These are phyloP conservation scores for Colletotrichum magnum DNA, from an alignment of 2,329 filamentous ascomycete species.

Conservation along the genomic window DNA sequence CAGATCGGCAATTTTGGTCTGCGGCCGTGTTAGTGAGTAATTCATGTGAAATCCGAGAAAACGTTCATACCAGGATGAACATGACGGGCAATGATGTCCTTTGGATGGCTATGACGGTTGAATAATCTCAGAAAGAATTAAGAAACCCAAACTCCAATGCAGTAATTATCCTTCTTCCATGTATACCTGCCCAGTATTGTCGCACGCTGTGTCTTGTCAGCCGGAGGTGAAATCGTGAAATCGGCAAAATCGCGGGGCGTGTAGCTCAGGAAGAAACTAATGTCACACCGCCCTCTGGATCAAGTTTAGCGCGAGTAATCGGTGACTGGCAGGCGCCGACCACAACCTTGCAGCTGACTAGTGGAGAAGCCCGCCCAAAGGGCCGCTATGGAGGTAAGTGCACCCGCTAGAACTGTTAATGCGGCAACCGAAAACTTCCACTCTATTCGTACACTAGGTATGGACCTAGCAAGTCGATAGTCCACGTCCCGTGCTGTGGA, in stretches of 20 bases:
- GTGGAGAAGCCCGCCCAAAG: no score
- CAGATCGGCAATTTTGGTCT: constrained; percentile 95
- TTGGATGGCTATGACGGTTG: neutral
- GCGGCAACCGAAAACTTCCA: no score
- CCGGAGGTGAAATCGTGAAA: constrained; percentile 15
- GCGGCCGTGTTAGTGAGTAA: constrained; percentile 36
- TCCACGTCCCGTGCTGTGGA: no score
- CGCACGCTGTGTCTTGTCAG: constrained; percentile 1
- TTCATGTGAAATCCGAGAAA: neutral
- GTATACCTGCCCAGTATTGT: neutral
- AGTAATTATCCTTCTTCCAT: constrained; percentile 20
- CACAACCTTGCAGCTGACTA: constrained; percentile 9
- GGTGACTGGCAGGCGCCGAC: neutral
- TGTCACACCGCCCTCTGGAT: constrained; percentile 29
- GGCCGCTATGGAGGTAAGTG: no score
- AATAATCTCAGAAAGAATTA: neutral
- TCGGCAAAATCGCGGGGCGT: constrained; percentile 36
- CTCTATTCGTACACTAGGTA: no score
- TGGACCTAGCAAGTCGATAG: no score
- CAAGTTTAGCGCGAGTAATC: constrained; percentile 1
- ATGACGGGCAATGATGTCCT: constrained; percentile 48
- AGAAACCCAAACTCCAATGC: neutral
- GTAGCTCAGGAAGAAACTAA: constrained; percentile 5
- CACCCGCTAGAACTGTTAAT: no score
- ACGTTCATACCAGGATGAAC: constrained; percentile 65